Evolutionary conservation across 78 protist genomes (phyloP).

Genomic region (Cyanophora paradoxa): DNA sequence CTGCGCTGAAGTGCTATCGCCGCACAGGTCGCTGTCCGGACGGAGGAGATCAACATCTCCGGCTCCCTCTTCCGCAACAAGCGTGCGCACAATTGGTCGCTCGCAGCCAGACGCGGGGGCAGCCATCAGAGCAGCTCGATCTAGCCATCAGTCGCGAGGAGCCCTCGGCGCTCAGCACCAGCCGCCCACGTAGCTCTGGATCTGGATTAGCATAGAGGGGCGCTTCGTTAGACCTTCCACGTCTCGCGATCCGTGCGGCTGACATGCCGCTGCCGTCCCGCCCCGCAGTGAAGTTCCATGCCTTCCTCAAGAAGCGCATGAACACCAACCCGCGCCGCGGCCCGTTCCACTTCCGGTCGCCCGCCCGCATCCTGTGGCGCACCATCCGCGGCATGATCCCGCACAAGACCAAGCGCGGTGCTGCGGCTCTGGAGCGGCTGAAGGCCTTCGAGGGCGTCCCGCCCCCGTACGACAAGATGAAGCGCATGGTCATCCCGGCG

Average conservation of each 20-base stretch:
- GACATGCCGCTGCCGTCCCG: neutral
- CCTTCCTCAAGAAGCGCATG: constrained; percentile 66
- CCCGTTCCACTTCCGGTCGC: constrained; percentile 89
- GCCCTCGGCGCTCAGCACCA: too few species aligned
- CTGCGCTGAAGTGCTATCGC: too few species aligned
- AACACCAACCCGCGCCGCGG: constrained; percentile 95
- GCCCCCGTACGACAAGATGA: constrained; percentile 81
- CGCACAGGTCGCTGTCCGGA: constrained; percentile 74
- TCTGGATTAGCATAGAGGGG: too few species aligned
- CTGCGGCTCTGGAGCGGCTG: constrained; percentile 84
- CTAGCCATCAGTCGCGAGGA: too few species aligned
- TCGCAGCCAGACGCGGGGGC: too few species aligned
- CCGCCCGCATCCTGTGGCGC: constrained; percentile 86
- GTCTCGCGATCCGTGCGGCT: too few species aligned
- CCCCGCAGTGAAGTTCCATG: constrained; percentile 53
- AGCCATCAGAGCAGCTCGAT: too few species aligned
- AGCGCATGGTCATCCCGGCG: constrained; percentile 88
- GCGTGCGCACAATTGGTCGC: constrained; percentile 21
- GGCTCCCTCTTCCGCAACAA: constrained; percentile 92
- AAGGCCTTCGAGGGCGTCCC: constrained; percentile 96
- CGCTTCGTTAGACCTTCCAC: too few species aligned
- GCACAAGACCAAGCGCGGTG: constrained; percentile 95
- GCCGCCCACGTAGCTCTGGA: too few species aligned
- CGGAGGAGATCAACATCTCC: constrained; percentile 86
- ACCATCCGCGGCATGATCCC: constrained; percentile 98